These are phyloP conservation scores for Trichoderma atroviride DNA, from an alignment of 2,329 filamentous ascomycete species.

Conservation along the genomic window DNA sequence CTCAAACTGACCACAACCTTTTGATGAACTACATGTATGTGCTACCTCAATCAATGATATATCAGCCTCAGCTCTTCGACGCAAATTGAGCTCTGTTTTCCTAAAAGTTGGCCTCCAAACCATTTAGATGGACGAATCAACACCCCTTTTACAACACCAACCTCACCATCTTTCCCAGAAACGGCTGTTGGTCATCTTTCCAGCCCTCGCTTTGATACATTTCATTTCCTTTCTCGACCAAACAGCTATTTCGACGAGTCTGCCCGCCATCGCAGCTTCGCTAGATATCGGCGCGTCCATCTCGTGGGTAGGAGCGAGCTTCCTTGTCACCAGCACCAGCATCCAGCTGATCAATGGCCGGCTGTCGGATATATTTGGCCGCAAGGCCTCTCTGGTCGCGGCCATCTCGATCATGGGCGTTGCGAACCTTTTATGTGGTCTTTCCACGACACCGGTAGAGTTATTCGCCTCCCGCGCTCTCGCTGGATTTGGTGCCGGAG, in stretches of 20 bases:
- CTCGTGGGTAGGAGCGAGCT: background rate
- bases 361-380: background rate
- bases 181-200: background rate
- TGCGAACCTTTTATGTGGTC: background rate
- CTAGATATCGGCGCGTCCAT: background rate
- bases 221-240: background rate
- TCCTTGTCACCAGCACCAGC: constrained; percentile 1
- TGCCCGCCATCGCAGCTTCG: background rate
- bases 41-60: background rate
- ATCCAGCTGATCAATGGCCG: constrained; percentile 1
- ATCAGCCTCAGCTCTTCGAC: background rate
- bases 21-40: too few species aligned
- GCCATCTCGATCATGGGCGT: background rate
- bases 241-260: background rate
- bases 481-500: background rate
- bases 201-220: background rate
- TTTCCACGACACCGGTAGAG: background rate
- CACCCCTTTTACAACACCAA: background rate
- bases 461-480: background rate
- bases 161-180: background rate
- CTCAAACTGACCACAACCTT: too few species aligned
- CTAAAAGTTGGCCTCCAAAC: background rate
- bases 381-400: background rate
- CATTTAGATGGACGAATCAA: background rate
- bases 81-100: background rate